Evolutionary conservation across 305 asterid species (phyloP), one percentile per base, ranked within the genome.

Genomic region (Rubia peregrina): DNA sequence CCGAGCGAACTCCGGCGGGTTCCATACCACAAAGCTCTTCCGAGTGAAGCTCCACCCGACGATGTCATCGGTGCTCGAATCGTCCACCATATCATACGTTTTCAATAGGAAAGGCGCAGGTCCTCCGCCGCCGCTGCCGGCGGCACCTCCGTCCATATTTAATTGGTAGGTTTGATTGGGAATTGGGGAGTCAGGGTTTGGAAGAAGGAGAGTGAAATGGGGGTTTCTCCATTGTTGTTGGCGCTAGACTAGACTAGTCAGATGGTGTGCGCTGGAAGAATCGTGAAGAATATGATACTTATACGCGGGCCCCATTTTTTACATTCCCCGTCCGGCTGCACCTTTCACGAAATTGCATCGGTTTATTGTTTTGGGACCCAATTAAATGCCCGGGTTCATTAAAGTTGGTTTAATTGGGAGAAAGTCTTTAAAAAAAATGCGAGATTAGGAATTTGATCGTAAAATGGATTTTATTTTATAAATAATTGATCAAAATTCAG

Each of bases 71-170:
- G 97, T 90, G 7, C 78, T 16, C 9, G 86, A 44, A 78, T 92
- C 98, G 75, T 92, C 98, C 61, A 90, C 93, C 97, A 92, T 92
- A 73, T 92, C 98, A 67, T 92, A 92, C 21, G 98, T 92, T 76
- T 92, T 92, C n/a, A 80, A 14, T 36, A 92, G 83, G 75, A 92
- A 92, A 59, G 98, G 98, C 64, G 98, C 97, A 62, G 96, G 98
- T 3, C 96, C 90, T 11, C 91, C 92, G 9, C 89, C 85, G 1
- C 74, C 78, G 30, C 60, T 70, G 57, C 46, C 75, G 1, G 59
- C 68, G 65, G 79, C 72, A 75, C 83, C 87, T 13, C 82, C 89
- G 51, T 86, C 96, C 92, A 88, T 88, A 12, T 10, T 11, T 67
- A 10, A 19, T 7, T 42, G 33, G 3, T 24, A 51, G n/a, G 38